Percentiles rank a stretch among this genome's conserved stretches.
Evolutionary conservation across 495 filamentous ascomycete genomes (phyloP).

Genomic region (Apodospora peruviana): DNA sequence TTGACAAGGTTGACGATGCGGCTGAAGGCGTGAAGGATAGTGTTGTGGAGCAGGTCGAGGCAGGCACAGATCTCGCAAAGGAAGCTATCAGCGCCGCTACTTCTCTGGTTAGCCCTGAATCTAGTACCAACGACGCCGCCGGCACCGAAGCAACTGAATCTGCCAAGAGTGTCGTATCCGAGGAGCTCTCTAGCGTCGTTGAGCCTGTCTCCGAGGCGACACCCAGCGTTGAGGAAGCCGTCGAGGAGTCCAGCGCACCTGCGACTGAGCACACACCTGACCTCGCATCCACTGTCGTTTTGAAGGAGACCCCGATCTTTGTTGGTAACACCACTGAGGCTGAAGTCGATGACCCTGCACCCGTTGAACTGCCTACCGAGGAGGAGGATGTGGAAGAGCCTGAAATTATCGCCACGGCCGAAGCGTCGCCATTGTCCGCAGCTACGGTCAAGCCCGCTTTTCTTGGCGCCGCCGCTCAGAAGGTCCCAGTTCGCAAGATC

Average conservation of each 20-base stretch:
- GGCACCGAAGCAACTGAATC: slow-evolving; percentile 11
- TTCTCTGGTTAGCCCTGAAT: neutral
- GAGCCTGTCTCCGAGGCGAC: neutral
- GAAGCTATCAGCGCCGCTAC: slow-evolving; percentile 5
- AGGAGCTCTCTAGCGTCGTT: neutral
- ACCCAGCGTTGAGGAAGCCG: slow-evolving; percentile 10
- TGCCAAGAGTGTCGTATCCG: neutral
- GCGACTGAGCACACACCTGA: slow-evolving; percentile 10
- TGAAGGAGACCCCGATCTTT: slow-evolving; percentile 18
- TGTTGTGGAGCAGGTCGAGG: slow-evolving; percentile 16
- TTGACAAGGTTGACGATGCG: slow-evolving; percentile 5
- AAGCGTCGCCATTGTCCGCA: slow-evolving; percentile 3
- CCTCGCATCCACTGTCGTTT: slow-evolving; percentile 16
- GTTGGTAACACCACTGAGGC: slow-evolving; percentile 19
- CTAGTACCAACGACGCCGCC: slow-evolving; percentile 9
- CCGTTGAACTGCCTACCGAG: slow-evolving; percentile 37
- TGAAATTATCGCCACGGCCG: neutral
- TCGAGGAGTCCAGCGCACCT: slow-evolving; percentile 9
- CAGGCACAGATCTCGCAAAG: slow-evolving; percentile 10
- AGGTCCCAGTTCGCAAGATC: slow-evolving; percentile 33
- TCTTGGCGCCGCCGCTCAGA: slow-evolving; percentile 40
- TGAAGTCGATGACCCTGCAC: slow-evolving; percentile 49
- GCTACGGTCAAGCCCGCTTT: slow-evolving; percentile 34
- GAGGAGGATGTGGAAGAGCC: slow-evolving; percentile 4
- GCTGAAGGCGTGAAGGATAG: slow-evolving; percentile 10